Evolutionary conservation across 2,329 filamentous ascomycete genomes (phyloP).

Genomic region (Penicillium freii): DNA sequence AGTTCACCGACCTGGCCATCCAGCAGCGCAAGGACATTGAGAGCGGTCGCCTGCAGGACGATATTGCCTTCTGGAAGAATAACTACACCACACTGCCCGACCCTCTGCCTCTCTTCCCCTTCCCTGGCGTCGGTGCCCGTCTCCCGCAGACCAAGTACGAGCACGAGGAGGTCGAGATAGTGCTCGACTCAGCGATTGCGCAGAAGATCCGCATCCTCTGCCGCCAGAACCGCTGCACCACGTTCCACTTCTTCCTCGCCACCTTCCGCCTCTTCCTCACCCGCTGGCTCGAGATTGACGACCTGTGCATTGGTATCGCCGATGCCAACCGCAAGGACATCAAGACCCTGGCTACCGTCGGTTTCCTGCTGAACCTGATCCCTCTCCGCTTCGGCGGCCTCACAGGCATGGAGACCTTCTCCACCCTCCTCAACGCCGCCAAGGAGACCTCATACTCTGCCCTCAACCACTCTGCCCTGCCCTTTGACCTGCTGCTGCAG

Average conservation of each 20-base stretch:
- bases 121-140: background rate
- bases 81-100: background rate
- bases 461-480: background rate
- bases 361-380: background rate
- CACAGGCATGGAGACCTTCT: background rate
- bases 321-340: background rate
- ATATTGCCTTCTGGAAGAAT: background rate
- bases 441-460: background rate
- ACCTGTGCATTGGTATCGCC: background rate
- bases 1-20: background rate
- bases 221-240: background rate
- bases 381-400: background rate
- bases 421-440: background rate
- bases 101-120: background rate
- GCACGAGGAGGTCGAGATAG: background rate
- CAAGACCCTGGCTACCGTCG: background rate
- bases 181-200: background rate
- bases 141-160: background rate
- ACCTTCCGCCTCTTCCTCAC: background rate
- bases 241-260: background rate
- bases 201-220: background rate
- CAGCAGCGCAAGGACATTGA: background rate
- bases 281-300: background rate
- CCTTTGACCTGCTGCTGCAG: background rate
- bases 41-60: background rate